Conservation (phyloP, 2,329 filamentous ascomycete genomes). For the Diaporthe vexans region DNA sequence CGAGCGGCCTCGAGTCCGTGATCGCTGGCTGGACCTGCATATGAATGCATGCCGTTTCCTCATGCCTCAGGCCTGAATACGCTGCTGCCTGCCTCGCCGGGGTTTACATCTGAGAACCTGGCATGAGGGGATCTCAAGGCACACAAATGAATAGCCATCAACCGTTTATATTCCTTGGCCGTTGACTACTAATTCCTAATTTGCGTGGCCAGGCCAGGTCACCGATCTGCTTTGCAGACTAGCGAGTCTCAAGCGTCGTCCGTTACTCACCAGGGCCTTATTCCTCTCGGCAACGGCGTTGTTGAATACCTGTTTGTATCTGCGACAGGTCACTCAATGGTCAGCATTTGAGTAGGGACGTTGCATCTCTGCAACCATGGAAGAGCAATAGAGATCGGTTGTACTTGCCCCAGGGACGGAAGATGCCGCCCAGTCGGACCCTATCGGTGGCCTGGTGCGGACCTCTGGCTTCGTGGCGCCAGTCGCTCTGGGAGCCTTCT, state of each 20-base stretch:
- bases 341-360: slow-evolving; percentile 23
- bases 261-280: background rate
- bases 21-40: slow-evolving; percentile 14
- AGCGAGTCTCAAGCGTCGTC: slow-evolving; percentile 1
- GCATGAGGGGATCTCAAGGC: background rate
- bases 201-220: slow-evolving; percentile 21
- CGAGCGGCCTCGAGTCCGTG: background rate
- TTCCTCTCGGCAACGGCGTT: slow-evolving; percentile 27
- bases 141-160: slow-evolving; percentile 27
- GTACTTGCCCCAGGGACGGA: slow-evolving; percentile 30
- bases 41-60: background rate
- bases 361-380: slow-evolving; percentile 16
- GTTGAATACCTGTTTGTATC: background rate
- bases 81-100: slow-evolving; percentile 12
- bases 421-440: slow-evolving; percentile 36
- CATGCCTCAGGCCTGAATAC: background rate
- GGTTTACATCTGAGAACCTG: slow-evolving; percentile 21
- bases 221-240: slow-evolving; percentile 23
- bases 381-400: slow-evolving; percentile 28
- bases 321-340: slow-evolving; percentile 23
- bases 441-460: slow-evolving; percentile 34
- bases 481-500: slow-evolving; percentile 4
- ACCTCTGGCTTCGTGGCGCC: slow-evolving; percentile 36
- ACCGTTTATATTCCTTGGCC: slow-evolving; percentile 11
- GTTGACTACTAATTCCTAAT: slow-evolving; percentile 9